These are phyloP conservation scores for Pichia deserticola DNA, from an alignment of 805 yeast genomes.

Conservation along the genomic window DNA sequence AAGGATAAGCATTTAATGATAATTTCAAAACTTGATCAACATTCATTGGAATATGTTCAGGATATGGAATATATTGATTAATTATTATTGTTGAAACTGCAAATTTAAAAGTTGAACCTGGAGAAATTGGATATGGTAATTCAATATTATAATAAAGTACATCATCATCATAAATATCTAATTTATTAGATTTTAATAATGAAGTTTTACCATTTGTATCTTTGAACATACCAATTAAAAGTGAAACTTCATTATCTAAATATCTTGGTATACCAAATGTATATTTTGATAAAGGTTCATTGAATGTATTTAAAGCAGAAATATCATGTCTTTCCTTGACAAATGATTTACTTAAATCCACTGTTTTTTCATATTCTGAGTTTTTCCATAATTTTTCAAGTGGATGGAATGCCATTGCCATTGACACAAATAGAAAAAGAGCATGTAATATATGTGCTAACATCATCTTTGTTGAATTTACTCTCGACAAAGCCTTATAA, in stretches of 20 bases:
- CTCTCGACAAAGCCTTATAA: too few relatives aligned
- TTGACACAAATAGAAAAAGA: background rate
- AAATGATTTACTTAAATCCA: conserved; percentile 64
- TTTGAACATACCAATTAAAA: conserved; percentile 19
- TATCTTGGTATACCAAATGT: conserved; percentile 49
- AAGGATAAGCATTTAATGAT: conserved; percentile 43
- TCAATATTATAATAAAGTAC: conserved; percentile 39
- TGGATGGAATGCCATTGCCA: conserved; percentile 7
- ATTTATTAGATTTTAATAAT: conserved; percentile 14
- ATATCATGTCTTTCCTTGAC: conserved; percentile 54
- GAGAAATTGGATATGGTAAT: conserved; percentile 61
- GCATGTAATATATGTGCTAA: background rate
- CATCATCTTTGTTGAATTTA: background rate
- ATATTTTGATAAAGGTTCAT: conserved; percentile 48
- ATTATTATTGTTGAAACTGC: conserved; percentile 42
- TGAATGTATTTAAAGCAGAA: conserved; percentile 50
- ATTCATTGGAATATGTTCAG: conserved; percentile 50
- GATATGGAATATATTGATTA: conserved; percentile 49
- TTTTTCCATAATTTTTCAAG: conserved; percentile 45
- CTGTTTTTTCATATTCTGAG: conserved; percentile 41
- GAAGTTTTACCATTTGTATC: conserved; percentile 16
- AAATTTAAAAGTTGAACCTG: conserved; percentile 47
- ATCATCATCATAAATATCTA: conserved; percentile 11
- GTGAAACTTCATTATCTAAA: conserved; percentile 19
- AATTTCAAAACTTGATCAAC: conserved; percentile 56